Conservation (phyloP, 73 alveolate genomes). For the Halteria grandinella region DNA sequence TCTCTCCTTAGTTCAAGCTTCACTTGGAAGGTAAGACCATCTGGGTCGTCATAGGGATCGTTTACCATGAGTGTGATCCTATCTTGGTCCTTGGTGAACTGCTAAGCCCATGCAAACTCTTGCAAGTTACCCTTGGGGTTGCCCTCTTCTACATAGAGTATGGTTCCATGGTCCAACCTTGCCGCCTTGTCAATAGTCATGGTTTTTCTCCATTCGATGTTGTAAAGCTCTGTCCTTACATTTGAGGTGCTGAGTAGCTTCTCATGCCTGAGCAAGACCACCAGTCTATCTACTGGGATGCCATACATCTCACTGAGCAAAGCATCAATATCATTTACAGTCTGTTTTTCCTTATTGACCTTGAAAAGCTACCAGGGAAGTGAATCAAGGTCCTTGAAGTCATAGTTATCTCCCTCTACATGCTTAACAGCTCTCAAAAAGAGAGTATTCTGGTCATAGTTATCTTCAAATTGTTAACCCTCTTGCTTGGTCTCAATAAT, state of each 20-base stretch:
- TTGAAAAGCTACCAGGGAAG: conserved; percentile 1
- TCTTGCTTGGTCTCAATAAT: conserved; percentile 6
- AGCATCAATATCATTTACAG: neutral
- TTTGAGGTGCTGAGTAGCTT: conserved; percentile 7
- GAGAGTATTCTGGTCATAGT: conserved; percentile 21
- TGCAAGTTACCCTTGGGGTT: conserved; percentile 46
- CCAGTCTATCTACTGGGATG: conserved; percentile 36
- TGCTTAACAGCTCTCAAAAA: conserved; percentile 11
- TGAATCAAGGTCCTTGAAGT: conserved; percentile 21
- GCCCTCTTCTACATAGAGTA: conserved; percentile 43
- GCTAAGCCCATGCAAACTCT: conserved; percentile 37
- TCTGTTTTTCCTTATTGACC: conserved; percentile 25
- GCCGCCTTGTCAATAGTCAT: conserved; percentile 13
- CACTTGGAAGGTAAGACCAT: conserved; percentile 27
- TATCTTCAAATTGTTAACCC: conserved; percentile 29
- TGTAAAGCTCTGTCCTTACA: conserved; percentile 36
- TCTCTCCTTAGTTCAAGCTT: conserved; percentile 7
- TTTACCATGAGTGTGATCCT: neutral
- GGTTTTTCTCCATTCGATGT: conserved; percentile 47
- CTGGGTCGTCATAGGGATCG: conserved; percentile 49
- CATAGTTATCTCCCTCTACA: conserved; percentile 1
- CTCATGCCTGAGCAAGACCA: conserved; percentile 26
- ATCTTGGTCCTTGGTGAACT: conserved; percentile 17
- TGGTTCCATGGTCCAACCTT: conserved; percentile 19
- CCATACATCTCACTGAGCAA: conserved; percentile 26